A percentile compares a stretch with the other conserved stretches of the same genome.
Conservation (phyloP, 345 rosid genomes). For the Eucalyptus cloeziana region DNA sequence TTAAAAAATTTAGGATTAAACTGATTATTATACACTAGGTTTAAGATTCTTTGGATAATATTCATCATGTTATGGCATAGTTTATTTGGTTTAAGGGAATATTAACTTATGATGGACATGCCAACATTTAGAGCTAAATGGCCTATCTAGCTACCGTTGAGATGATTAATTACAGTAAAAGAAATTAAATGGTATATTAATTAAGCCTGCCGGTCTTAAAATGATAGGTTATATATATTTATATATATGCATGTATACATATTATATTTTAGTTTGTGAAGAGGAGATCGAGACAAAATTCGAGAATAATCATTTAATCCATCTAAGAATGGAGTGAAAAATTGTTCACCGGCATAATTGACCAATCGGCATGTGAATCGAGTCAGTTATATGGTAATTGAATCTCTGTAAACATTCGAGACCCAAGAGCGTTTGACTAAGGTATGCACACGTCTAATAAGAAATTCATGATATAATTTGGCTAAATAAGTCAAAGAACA, state of each 20-base stretch:
- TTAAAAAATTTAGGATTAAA: neutral
- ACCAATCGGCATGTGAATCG: rapidly evolving
- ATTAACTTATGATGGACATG: neutral
- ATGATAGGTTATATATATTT: neutral
- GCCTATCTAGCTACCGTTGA: neutral
- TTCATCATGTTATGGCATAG: neutral
- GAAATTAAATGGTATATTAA: neutral
- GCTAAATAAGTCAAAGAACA: neutral
- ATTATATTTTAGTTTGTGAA: rapidly evolving
- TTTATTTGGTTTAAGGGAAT: neutral
- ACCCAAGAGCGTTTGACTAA: neutral
- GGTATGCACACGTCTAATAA: rapidly evolving
- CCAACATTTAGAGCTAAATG: neutral
- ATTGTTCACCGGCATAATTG: rapidly evolving
- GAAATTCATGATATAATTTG: neutral
- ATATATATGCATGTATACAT: rapidly evolving
- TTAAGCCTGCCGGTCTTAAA: neutral
- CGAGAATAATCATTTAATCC: neutral
- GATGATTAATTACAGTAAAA: neutral
- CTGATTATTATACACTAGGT: rapidly evolving
- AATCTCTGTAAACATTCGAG: neutral
- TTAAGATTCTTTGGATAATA: neutral
- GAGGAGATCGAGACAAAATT: neutral
- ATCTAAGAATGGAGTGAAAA: rapidly evolving
- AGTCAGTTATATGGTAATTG: neutral